Base-by-base conservation (phyloP, 2,329 filamentous ascomycete species). In the Xylaria multiplex region DNA sequence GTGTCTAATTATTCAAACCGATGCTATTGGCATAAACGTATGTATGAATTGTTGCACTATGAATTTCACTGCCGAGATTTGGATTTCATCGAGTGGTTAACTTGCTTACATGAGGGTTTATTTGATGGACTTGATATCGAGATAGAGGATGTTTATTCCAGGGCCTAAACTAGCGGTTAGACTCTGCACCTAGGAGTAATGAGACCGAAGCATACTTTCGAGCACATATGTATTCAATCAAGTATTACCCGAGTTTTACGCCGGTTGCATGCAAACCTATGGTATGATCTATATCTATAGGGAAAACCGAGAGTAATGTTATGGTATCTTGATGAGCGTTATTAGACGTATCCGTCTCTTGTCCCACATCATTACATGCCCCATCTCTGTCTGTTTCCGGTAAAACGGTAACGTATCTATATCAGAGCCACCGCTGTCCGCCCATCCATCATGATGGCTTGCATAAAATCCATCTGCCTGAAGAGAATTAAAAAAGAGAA, bases 401-500 rank as follows among this genome's bases (percentile, higher is more conserved):
- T 42, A 19, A 40, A 45, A 24, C 16, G 16, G 4, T 3, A 19
- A 48, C 14, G 42, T 53, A 14, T 58, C 40, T 40, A 27, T 11
- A 40, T 40, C 19, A 14, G 46, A 37, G 19, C 40, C n/a, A n/a
- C 30, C 27, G 30, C 37, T 22, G 19, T 48, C 35, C 52, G 19
- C 43, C 52, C 30, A 22, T 55, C 52, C 30, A 22, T 30, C 32
- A 43, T 54, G 32, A 24, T 32, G 22, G 48, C 30, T 40, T 8
- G 35, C 49, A 59, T 43, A 57, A 32, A 49, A 49, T n/a, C 16
- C 27, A 49, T 37, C 48, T 30, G 2, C 48, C n/a, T 11, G n/a
- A n/a, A 48, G 14, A 50, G 24, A 57, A 59, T 43, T 43, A n/a
- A 52, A 24, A 49, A 58, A 49, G n/a, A 58, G 13, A 57, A 30